Evolutionary conservation across 2,329 filamentous ascomycete genomes (phyloP).

Genomic region (Fusarium clavum): DNA sequence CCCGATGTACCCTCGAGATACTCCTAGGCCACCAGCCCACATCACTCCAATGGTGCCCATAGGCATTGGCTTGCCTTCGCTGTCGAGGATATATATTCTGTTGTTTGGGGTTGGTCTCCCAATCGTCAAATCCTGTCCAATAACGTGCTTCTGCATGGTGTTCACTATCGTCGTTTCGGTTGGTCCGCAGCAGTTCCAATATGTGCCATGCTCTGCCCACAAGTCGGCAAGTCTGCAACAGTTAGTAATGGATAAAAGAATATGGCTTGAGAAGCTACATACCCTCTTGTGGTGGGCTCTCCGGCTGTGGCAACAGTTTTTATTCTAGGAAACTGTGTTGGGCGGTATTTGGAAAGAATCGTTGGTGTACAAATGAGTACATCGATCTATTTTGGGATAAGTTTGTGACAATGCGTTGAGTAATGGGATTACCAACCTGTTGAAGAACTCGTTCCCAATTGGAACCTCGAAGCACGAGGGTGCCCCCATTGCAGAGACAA

Average conservation of each 20-base stretch:
- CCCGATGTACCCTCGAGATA: constrained; percentile 67
- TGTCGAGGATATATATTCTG: constrained; percentile 63
- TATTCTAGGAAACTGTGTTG: constrained; percentile 61
- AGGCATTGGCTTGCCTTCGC: constrained; percentile 55
- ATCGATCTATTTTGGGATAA: constrained; percentile 54
- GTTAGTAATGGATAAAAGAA: constrained; percentile 16
- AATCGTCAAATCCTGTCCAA: constrained; percentile 62
- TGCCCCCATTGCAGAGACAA: constrained; percentile 68
- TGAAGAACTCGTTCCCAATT: constrained; percentile 60
- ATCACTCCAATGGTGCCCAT: constrained; percentile 63
- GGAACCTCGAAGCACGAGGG: constrained; percentile 63
- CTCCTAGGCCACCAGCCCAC: constrained; percentile 67
- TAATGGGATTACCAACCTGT: constrained; percentile 51
- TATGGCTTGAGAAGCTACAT: constrained; percentile 25
- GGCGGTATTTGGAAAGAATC: constrained; percentile 63
- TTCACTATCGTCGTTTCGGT: constrained; percentile 71
- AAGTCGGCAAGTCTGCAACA: constrained; percentile 62
- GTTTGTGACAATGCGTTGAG: background rate
- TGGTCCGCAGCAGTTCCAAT: constrained; percentile 69
- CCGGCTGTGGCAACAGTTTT: constrained; percentile 66
- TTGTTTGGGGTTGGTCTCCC: constrained; percentile 64
- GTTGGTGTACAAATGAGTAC: constrained; percentile 67
- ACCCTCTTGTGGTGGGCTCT: constrained; percentile 62
- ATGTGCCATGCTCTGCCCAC: constrained; percentile 62
- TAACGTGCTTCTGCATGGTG: constrained; percentile 63